These are phyloP conservation scores for Nannizziopsis barbatae DNA, from an alignment of 2,329 filamentous ascomycete species.

Conservation along the genomic window DNA sequence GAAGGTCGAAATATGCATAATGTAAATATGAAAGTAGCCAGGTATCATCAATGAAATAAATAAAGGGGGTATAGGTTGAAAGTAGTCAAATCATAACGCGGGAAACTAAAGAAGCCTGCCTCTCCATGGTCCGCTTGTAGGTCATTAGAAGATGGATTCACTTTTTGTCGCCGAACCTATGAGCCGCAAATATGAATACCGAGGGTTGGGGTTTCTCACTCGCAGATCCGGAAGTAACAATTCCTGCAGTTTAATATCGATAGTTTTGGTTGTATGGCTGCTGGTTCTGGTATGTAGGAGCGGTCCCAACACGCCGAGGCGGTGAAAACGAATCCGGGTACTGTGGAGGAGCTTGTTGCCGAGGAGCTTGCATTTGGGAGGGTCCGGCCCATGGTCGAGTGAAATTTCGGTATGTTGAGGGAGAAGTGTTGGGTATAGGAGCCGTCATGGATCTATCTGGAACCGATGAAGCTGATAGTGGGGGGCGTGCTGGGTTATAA, in stretches of 20 bases:
- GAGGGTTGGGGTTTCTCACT: too few relatives aligned
- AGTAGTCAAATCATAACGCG: background rate
- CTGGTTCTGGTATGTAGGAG: conserved; percentile 3
- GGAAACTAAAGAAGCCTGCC: conserved; percentile 8
- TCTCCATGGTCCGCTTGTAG: conserved; percentile 1
- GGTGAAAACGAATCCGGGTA: background rate
- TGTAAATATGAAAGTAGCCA: background rate
- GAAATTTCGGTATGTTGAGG: conserved; percentile 12
- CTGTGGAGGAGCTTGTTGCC: background rate
- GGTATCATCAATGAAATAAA: background rate
- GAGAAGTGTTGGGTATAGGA: conserved; percentile 7
- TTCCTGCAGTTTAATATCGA: conserved; percentile 8
- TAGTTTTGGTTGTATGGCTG: background rate
- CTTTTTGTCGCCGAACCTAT: too few relatives aligned
- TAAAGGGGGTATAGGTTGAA: conserved; percentile 5
- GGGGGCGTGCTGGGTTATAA: conserved; percentile 2
- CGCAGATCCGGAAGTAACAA: too few relatives aligned
- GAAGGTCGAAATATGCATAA: background rate
- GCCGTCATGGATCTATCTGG: conserved; percentile 15
- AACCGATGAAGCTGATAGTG: background rate
- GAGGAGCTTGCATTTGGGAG: background rate
- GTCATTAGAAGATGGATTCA: background rate
- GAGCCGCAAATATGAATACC: too few relatives aligned
- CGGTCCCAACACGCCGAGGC: conserved; percentile 7
- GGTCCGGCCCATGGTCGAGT: conserved; percentile 5